Evolutionary conservation across 1,284 basidiomycete species (phyloP).

Genomic region (Fomitopsis schrenkii): DNA sequence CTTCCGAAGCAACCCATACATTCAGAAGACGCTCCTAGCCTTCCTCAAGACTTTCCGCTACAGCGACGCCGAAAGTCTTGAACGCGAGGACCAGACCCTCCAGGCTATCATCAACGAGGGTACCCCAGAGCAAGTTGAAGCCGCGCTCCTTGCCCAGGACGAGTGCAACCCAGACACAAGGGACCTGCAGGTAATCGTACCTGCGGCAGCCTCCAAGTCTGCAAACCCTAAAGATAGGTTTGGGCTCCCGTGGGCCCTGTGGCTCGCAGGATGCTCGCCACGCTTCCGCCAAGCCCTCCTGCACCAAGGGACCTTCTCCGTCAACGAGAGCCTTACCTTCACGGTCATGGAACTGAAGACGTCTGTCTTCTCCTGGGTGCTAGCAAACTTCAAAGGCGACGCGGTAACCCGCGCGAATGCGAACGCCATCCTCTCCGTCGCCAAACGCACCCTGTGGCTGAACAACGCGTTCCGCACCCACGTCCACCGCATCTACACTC

Average conservation of each 20-base stretch:
- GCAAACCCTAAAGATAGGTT: not conserved
- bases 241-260: not conserved
- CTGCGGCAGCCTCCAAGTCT: not conserved
- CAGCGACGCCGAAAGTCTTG: not conserved
- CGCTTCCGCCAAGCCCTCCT: not conserved
- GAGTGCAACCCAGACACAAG: not conserved
- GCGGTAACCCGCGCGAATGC: not conserved
- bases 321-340: not conserved
- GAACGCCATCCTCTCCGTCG: not conserved
- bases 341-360: not conserved
- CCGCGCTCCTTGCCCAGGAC: not conserved
- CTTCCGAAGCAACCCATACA: not conserved
- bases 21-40: not conserved
- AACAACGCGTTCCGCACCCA: not conserved
- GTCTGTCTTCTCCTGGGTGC: not conserved
- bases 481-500: not conserved
- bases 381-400: not conserved
- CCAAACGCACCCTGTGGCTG: not conserved
- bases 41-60: not conserved
- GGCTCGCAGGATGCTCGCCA: not conserved
- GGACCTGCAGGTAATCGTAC: not conserved
- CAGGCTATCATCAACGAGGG: not conserved
- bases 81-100: too few species aligned
- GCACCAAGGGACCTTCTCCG: not conserved
- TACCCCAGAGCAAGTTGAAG: not conserved